These are phyloP conservation scores for Suillus subalutaceus DNA, from an alignment of 768 basidiomycete genomes.

Conservation along the genomic window DNA sequence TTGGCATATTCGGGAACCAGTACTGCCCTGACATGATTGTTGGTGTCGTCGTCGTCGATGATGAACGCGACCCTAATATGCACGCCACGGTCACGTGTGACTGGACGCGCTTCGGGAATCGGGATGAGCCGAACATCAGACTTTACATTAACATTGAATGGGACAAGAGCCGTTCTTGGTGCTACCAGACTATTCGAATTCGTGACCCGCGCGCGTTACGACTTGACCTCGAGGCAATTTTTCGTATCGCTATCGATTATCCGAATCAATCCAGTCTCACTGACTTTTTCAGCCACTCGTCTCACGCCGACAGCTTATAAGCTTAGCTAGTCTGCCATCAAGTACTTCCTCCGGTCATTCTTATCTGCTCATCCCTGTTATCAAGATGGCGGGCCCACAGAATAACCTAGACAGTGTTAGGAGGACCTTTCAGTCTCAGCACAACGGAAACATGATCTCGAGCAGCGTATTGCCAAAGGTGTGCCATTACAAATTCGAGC, in stretches of 20 bases:
- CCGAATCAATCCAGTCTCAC: constrained; percentile 5
- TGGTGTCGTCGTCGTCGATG: neutral
- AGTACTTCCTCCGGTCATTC: neutral
- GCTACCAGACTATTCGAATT: constrained; percentile 1
- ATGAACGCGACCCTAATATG: neutral
- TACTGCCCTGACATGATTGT: constrained; percentile 39
- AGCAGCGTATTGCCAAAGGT: constrained; percentile 6
- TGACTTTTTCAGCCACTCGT: constrained; percentile 8
- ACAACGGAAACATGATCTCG: constrained; percentile 5
- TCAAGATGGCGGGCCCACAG: neutral
- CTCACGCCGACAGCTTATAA: constrained; percentile 11
- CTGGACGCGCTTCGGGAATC: constrained; percentile 3
- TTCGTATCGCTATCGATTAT: constrained; percentile 5
- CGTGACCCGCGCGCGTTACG: constrained; percentile 5
- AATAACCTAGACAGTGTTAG: constrained; percentile 6
- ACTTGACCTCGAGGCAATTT: constrained; percentile 5
- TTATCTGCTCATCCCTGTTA: neutral
- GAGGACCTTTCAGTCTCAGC: neutral
- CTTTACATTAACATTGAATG: constrained; percentile 7
- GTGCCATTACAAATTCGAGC: neutral
- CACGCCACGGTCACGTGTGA: constrained; percentile 33
- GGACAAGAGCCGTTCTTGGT: constrained; percentile 4
- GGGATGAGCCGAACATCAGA: constrained; percentile 3
- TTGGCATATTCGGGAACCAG: constrained; percentile 69
- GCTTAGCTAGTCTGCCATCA: neutral